Conservation (phyloP, 345 rosid species). For the Populus ilicifolia region DNA sequence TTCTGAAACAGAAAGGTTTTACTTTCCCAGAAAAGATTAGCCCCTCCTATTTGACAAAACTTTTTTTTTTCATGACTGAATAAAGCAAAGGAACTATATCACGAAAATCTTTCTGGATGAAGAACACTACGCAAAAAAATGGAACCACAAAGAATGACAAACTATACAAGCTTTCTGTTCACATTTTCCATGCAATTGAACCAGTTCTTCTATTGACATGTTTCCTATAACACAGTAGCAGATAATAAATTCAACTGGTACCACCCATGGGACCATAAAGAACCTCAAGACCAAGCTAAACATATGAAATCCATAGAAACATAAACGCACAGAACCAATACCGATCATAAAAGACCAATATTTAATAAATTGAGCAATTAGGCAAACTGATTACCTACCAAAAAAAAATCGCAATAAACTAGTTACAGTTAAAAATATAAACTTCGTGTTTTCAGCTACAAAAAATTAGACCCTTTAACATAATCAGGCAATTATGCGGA, state of each 20-base stretch:
- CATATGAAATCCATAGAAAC: neutral
- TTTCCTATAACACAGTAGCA: no score
- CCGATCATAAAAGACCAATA: neutral
- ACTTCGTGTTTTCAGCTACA: neutral
- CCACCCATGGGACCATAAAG: neutral
- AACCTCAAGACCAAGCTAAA: neutral
- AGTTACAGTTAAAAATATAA: neutral
- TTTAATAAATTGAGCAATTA: neutral
- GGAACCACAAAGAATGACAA: neutral
- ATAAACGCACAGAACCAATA: neutral
- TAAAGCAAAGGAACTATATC: neutral
- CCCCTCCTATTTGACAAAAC: neutral
- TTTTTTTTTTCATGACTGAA: neutral
- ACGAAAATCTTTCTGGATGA: neutral
- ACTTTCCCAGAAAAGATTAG: neutral
- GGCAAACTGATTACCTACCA: neutral
- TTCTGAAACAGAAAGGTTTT: neutral
- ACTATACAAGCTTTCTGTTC: neutral
- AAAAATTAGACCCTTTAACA: neutral
- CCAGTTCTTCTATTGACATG: no score
- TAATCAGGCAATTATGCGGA: neutral
- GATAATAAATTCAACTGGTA: neutral
- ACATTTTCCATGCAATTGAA: neutral
- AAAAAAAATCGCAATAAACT: neutral
- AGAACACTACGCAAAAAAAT: neutral